Percentiles rank a stretch among this genome's conserved stretches.
Conservation (phyloP, 345 rosid species). For the Dipteronia dyeriana region DNA sequence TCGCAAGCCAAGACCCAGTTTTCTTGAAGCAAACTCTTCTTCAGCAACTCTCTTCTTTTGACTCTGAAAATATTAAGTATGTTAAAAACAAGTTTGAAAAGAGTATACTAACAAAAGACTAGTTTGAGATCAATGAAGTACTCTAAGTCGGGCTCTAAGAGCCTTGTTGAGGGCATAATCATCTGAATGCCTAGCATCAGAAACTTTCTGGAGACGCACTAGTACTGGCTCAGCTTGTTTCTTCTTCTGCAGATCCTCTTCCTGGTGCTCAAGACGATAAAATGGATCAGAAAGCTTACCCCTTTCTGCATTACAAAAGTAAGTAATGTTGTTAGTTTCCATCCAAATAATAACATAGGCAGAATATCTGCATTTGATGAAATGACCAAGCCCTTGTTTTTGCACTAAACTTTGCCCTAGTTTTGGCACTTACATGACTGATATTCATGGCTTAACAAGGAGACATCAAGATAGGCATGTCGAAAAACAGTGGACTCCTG, state of each 20-base stretch:
- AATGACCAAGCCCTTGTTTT: background rate
- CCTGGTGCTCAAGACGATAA: conserved; percentile 94
- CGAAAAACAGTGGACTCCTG: background rate
- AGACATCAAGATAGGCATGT: background rate
- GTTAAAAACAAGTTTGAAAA: conserved; percentile 6
- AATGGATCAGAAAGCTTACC: conserved; percentile 96
- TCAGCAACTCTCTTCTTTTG: conserved; percentile 86
- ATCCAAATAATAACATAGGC: conserved; percentile 1
- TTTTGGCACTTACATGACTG: background rate
- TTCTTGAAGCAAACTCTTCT: conserved; percentile 75
- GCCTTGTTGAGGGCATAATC: conserved; percentile 83
- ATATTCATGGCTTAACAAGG: background rate
- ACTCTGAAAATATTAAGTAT: conserved; percentile 30
- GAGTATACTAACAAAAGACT: background rate
- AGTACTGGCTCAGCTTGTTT: conserved; percentile 92
- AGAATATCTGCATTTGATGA: background rate
- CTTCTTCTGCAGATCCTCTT: conserved; percentile 89
- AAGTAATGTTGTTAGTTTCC: conserved; percentile 11
- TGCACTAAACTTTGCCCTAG: background rate
- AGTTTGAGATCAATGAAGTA: conserved; percentile 17
- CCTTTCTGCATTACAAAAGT: conserved; percentile 51
- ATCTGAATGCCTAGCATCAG: conserved; percentile 83
- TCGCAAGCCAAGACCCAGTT: conserved; percentile 74
- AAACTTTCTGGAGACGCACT: conserved; percentile 78
- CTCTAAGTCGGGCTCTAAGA: conserved; percentile 80